Conservation (phyloP, 2,329 filamentous ascomycete species). For the Leptosphaerulina australis region DNA sequence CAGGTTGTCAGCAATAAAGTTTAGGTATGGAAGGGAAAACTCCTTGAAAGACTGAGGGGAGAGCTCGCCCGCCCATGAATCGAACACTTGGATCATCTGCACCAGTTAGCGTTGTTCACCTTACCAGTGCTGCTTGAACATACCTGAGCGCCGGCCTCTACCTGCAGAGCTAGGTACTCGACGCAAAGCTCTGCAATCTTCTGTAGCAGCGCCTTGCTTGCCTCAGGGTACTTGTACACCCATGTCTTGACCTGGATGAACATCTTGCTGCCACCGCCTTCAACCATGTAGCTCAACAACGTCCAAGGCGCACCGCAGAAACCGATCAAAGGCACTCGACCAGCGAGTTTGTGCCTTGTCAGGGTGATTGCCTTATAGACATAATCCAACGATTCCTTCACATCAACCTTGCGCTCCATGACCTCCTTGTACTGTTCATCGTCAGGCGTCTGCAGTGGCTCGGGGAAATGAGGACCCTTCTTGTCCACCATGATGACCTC, state of each 20-base stretch:
- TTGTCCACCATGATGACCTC: slow-evolving; percentile 98
- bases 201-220: slow-evolving; percentile 78
- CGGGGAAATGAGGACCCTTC: slow-evolving; percentile 92
- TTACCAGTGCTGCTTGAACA: neutral
- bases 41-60: slow-evolving; percentile 81
- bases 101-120: slow-evolving; percentile 21
- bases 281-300: slow-evolving; percentile 97
- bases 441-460: slow-evolving; percentile 77
- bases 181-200: slow-evolving; percentile 96
- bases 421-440: slow-evolving; percentile 84
- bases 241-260: slow-evolving; percentile 95
- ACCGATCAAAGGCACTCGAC: slow-evolving; percentile 89
- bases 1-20: slow-evolving; percentile 80
- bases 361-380: slow-evolving; percentile 95
- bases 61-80: slow-evolving; percentile 96
- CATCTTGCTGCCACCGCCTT: slow-evolving; percentile 93
- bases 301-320: slow-evolving; percentile 99
- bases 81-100: slow-evolving; percentile 91
- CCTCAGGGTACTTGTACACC: slow-evolving; percentile 87
- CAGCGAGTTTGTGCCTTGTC: slow-evolving; percentile 84
- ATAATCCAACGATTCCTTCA: slow-evolving; percentile 83
- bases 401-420: slow-evolving; percentile 79
- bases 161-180: slow-evolving; percentile 90
- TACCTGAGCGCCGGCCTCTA: slow-evolving; percentile 89
- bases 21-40: slow-evolving; percentile 86